These are phyloP conservation scores for Mortierella claussenii DNA, from an alignment of 192 early-diverging fungal species.

Conservation along the genomic window DNA sequence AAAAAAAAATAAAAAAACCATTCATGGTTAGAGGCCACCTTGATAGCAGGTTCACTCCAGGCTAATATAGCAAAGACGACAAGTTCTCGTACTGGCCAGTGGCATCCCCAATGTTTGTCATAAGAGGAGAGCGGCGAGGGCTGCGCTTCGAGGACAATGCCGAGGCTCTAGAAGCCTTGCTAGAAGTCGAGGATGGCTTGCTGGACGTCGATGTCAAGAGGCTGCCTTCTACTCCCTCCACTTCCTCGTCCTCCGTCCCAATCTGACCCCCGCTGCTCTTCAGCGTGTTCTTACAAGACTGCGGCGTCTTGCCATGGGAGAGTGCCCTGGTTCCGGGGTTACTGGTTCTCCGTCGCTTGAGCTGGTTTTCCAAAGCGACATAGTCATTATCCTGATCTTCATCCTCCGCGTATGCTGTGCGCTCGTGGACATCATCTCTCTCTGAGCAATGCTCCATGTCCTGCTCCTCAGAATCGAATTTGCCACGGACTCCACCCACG, in stretches of 20 bases:
- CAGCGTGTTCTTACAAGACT: background rate
- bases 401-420: background rate
- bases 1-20: too few species aligned
- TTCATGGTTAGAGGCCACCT: too few species aligned
- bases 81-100: constrained; percentile 15
- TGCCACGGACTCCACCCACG: background rate
- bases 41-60: background rate
- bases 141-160: constrained; percentile 8
- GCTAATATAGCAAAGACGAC: background rate
- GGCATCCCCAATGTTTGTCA: constrained; percentile 5
- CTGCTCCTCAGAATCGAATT: constrained; percentile 6
- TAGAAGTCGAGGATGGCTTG: background rate
- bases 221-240: background rate
- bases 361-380: background rate
- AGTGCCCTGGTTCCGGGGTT: too few species aligned
- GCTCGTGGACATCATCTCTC: constrained; percentile 4
- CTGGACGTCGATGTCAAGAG: constrained; percentile 11
- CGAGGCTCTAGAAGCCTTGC: constrained; percentile 6
- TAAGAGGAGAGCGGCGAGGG: background rate
- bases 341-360: background rate
- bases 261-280: background rate
- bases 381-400: background rate
- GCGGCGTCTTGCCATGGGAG: background rate
- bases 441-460: constrained; percentile 39
- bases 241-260: background rate